These are phyloP conservation scores for Corinectria fuckeliana DNA, from an alignment of 2,329 filamentous ascomycete species.

Conservation along the genomic window DNA sequence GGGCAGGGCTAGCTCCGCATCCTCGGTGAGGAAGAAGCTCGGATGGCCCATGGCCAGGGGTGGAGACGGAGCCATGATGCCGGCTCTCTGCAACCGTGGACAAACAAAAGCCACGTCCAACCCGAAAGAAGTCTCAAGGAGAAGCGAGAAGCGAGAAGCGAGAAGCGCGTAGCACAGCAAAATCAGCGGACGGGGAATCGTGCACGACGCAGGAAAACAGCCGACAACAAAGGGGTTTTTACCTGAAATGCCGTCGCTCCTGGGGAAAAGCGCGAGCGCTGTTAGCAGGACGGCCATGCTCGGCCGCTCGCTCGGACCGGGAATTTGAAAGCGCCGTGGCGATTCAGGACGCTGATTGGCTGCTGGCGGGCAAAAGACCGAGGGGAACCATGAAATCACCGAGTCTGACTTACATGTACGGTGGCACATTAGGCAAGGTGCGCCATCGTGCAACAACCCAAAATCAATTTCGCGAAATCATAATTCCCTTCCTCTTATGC, in stretches of 20 bases:
- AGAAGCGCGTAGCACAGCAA: conserved; percentile 7
- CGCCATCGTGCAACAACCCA: too few species aligned
- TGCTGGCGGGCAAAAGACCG: conserved; percentile 4
- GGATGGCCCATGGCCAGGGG: conserved; percentile 13
- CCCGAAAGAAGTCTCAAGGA: neutral
- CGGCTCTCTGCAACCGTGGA: neutral
- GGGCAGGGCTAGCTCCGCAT: neutral
- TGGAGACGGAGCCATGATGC: conserved; percentile 18
- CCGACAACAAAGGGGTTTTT: conserved; percentile 1
- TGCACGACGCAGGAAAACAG: neutral
- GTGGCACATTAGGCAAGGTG: too few species aligned
- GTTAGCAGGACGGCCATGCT: neutral
- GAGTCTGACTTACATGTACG: conserved; percentile 4
- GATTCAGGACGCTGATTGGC: neutral
- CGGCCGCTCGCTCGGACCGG: conserved; percentile 16
- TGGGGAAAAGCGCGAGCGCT: neutral
- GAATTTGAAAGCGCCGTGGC: conserved; percentile 8
- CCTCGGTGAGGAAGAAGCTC: conserved; percentile 5
- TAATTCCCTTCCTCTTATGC: too few species aligned
- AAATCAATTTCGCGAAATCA: too few species aligned
- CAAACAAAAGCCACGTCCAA: neutral
- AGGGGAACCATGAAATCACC: conserved; percentile 10
- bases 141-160: neutral
- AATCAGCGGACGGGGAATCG: conserved; percentile 20
- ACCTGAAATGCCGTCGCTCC: conserved; percentile 6